Conservation (phyloP, 257 asterid species). For the Solanum virginianum region DNA sequence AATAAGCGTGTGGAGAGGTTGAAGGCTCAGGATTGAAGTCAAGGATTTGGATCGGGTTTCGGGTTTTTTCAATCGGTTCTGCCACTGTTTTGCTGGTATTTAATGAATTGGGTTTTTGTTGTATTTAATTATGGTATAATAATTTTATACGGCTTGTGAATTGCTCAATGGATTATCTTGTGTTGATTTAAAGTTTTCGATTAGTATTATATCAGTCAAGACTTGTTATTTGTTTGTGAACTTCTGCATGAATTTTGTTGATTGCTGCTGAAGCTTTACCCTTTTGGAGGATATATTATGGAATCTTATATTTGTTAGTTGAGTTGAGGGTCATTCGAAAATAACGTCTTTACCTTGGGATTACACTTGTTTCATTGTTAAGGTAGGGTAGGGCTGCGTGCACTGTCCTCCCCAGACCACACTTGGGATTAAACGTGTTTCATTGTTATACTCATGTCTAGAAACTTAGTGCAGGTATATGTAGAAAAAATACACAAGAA, state of each 20-base stretch:
- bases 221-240: not conserved
- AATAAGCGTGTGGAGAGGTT: slow-evolving; percentile 55
- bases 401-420: not conserved
- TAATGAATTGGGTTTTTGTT: not conserved
- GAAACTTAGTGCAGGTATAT: not conserved
- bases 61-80: not conserved
- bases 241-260: not conserved
- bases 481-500: not conserved
- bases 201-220: not conserved
- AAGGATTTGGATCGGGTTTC: not conserved
- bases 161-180: not conserved
- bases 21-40: slow-evolving; percentile 38
- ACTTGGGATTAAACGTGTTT: not conserved
- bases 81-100: not conserved
- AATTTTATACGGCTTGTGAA: not conserved
- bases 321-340: not conserved
- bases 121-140: not conserved
- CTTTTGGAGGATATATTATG: not conserved
- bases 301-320: not conserved
- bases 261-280: not conserved
- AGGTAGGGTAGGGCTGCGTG: not conserved
- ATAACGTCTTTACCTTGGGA: not conserved
- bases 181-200: not conserved
- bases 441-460: not conserved
- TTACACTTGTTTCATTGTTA: too few relatives aligned